Percentiles rank a stretch among this genome's conserved stretches.
Evolutionary conservation across 768 basidiomycete genomes (phyloP).

Genomic region (Mycena galopus): DNA sequence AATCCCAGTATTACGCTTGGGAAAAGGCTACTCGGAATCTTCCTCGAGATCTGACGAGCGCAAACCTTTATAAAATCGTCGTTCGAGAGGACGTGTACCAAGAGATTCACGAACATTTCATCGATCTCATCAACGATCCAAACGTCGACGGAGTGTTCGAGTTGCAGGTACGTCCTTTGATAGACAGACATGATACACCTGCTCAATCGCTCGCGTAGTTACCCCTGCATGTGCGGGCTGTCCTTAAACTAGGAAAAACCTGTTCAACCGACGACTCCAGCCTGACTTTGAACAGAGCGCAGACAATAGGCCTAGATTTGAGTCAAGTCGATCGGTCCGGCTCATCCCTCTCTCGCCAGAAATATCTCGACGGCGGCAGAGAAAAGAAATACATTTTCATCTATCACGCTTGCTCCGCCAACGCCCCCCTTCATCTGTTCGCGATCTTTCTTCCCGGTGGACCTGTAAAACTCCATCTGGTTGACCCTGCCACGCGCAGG

Average conservation of each 20-base stretch:
- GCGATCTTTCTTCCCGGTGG: slow-evolving; percentile 86
- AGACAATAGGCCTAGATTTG: slow-evolving; percentile 86
- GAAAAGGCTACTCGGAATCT: slow-evolving; percentile 83
- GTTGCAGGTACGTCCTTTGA: slow-evolving; percentile 72
- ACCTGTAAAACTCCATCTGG: slow-evolving; percentile 82
- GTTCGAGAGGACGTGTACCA: slow-evolving; percentile 89
- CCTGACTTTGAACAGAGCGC: slow-evolving; percentile 85
- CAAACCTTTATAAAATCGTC: slow-evolving; percentile 85
- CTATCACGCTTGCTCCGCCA: slow-evolving; percentile 86
- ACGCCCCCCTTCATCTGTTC: slow-evolving; percentile 85
- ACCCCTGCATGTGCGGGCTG: slow-evolving; percentile 83
- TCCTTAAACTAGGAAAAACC: slow-evolving; percentile 87
- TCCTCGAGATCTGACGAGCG: slow-evolving; percentile 82
- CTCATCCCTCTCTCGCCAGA: slow-evolving; percentile 67
- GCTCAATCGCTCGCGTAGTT: slow-evolving; percentile 62
- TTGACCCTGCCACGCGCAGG: slow-evolving; percentile 90
- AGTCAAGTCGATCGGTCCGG: slow-evolving; percentile 79
- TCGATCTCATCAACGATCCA: slow-evolving; percentile 92
- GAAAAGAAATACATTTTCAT: slow-evolving; percentile 86
- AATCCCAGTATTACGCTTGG: slow-evolving; percentile 72
- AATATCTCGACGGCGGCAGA: slow-evolving; percentile 81
- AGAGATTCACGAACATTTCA: slow-evolving; percentile 90
- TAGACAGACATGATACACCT: not conserved
- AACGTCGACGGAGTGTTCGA: slow-evolving; percentile 97
- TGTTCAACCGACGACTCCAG: slow-evolving; percentile 76